A percentile compares a stretch with the other conserved stretches of the same genome.
phyloP scores from a whole-genome alignment of 1,284 basidiomycete genomes.

The Ustilago crameri region DNA sequence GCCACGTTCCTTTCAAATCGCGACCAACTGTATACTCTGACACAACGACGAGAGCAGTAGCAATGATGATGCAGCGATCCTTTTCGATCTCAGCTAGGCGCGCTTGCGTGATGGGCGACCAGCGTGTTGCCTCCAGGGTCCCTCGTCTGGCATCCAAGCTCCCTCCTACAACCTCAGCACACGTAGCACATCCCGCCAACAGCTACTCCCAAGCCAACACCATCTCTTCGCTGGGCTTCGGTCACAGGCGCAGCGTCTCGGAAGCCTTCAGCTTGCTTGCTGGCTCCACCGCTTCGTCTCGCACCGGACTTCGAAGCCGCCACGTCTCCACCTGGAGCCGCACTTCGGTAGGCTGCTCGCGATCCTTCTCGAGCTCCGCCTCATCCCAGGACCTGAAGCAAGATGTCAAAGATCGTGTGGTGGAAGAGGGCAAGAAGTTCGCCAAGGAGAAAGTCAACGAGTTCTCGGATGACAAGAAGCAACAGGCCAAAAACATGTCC shows the following conservation, averaged over 20 bases:
- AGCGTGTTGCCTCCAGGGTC: constrained; percentile 36
- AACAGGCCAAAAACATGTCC: constrained; percentile 25
- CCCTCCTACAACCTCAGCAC: neutral
- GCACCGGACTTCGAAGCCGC: constrained; percentile 24
- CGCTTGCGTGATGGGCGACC: constrained; percentile 31
- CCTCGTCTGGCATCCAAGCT: constrained; percentile 28
- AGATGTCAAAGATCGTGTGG: constrained; percentile 18
- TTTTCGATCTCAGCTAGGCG: constrained; percentile 22
- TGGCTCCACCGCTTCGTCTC: constrained; percentile 29
- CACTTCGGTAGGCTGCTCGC: neutral
- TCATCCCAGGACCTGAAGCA: constrained; percentile 21
- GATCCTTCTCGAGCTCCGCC: constrained; percentile 14
- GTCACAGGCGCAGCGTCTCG: constrained; percentile 24
- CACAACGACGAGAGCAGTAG: neutral
- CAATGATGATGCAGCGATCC: constrained; percentile 23
- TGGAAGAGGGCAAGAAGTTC: constrained; percentile 40
- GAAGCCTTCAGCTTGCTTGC: constrained; percentile 33
- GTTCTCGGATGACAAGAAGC: constrained; percentile 15
- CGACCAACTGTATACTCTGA: neutral
- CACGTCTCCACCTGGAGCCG: constrained; percentile 25
- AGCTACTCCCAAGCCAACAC: neutral
- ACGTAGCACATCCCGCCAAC: neutral
- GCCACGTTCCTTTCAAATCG: neutral
- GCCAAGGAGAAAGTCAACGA: constrained; percentile 20
- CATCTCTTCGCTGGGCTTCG: constrained; percentile 3